phyloP scores from a whole-genome alignment of 2,329 filamentous ascomycete genomes.

The Orbilia javanica region DNA sequence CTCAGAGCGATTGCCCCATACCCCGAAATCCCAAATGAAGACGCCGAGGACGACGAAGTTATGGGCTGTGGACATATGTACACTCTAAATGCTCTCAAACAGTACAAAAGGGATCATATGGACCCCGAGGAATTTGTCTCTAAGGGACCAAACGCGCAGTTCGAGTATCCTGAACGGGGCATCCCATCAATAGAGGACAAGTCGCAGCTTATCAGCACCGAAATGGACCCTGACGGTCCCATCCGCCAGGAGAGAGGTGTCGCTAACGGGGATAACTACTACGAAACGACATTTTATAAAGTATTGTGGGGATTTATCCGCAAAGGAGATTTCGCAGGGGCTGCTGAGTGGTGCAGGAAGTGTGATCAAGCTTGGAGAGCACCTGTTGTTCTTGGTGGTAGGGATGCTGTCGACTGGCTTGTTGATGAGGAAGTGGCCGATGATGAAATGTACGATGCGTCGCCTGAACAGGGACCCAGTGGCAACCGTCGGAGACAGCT shows the following conservation, averaged over 20 bases:
- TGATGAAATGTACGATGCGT: conserved; percentile 63
- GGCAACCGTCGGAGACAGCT: conserved; percentile 68
- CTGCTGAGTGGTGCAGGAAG: conserved; percentile 87
- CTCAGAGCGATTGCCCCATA: conserved; percentile 80
- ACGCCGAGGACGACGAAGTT: conserved; percentile 82
- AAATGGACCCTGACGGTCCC: conserved; percentile 91
- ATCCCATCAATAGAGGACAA: conserved; percentile 70
- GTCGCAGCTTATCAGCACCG: conserved; percentile 79
- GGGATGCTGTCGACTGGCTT: conserved; percentile 71
- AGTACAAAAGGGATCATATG: conserved; percentile 77
- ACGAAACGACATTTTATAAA: conserved; percentile 90
- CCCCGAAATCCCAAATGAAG: conserved; percentile 78
- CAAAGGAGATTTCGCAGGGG: conserved; percentile 80
- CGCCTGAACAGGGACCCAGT: conserved; percentile 64
- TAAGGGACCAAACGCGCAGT: conserved; percentile 37
- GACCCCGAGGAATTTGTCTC: conserved; percentile 38
- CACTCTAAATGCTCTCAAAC: conserved; percentile 89
- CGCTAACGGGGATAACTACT: conserved; percentile 85
- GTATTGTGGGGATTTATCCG: conserved; percentile 94
- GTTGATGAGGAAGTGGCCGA: conserved; percentile 68
- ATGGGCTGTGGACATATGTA: conserved; percentile 93
- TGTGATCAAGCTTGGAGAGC: conserved; percentile 91
- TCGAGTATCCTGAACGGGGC: conserved; percentile 53
- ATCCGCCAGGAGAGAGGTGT: conserved; percentile 81
- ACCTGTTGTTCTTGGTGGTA: conserved; percentile 78